A percentile compares a stretch with the other conserved stretches of the same genome.
Evolutionary conservation across 768 basidiomycete species (phyloP).

Genomic region (Hygrocybe punicea): DNA sequence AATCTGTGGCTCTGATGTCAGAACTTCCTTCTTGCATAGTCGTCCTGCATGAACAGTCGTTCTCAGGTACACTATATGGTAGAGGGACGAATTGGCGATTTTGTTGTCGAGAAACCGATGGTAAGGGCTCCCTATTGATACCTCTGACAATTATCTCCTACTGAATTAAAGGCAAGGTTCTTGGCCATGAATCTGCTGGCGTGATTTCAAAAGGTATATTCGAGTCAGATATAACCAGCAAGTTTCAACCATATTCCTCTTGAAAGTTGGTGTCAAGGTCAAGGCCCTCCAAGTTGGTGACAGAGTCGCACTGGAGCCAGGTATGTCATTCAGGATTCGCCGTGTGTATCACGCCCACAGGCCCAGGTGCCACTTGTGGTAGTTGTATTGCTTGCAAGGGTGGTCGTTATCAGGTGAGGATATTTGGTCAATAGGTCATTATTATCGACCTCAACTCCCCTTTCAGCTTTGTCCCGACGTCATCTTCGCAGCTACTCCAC

Average conservation of each 20-base stretch:
- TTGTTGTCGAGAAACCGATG: constrained; percentile 78
- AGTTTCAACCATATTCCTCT: background rate
- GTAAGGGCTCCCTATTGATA: constrained; percentile 31
- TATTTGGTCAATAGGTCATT: background rate
- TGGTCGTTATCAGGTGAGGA: constrained; percentile 73
- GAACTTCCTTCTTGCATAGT: constrained; percentile 12
- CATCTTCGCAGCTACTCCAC: constrained; percentile 89
- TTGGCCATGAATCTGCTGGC: constrained; percentile 92
- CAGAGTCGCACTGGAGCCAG: constrained; percentile 89
- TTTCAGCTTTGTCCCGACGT: constrained; percentile 79
- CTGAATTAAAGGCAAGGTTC: constrained; percentile 50
- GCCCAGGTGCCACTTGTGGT: constrained; percentile 65
- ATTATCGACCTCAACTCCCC: background rate
- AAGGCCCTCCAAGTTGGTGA: constrained; percentile 77
- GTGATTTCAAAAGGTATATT: constrained; percentile 61
- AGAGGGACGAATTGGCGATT: constrained; percentile 78
- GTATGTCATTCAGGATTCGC: background rate
- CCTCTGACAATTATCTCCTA: background rate
- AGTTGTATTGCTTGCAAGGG: constrained; percentile 78
- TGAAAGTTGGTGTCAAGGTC: constrained; percentile 69
- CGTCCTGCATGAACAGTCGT: background rate
- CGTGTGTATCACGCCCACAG: background rate
- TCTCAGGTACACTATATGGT: constrained; percentile 71
- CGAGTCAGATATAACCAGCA: background rate
- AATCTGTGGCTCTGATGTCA: constrained; percentile 88